A percentile compares a stretch with the other conserved stretches of the same genome.
Conservation (phyloP, 2,329 filamentous ascomycete genomes). For the Metarhizium guizhouense region DNA sequence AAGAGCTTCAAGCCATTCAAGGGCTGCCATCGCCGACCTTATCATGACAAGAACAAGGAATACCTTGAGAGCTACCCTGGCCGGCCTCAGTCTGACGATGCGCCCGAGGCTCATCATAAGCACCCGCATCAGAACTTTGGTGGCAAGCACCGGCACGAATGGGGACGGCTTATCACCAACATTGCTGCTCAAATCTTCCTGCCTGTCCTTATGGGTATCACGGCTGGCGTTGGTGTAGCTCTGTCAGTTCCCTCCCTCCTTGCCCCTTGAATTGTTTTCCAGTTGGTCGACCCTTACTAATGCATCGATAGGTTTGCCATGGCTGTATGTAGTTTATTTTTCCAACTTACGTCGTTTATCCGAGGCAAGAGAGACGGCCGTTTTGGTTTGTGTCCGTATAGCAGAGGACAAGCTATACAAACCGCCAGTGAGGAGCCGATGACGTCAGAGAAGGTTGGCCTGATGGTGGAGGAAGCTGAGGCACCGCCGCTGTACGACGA, state of each 20-base stretch:
- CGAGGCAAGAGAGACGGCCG: constrained; percentile 9
- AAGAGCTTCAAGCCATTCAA: constrained; percentile 13
- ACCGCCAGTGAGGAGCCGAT: not conserved
- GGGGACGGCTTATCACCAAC: constrained; percentile 42
- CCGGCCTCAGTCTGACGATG: constrained; percentile 3
- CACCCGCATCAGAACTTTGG: constrained; percentile 8
- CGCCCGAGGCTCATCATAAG: constrained; percentile 8
- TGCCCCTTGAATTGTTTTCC: not conserved
- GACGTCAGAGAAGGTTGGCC: constrained; percentile 40
- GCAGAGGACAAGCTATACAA: not conserved
- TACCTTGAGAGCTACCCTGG: constrained; percentile 3
- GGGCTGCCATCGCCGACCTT: constrained; percentile 15
- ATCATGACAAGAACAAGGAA: constrained; percentile 9
- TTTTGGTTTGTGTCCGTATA: constrained; percentile 7
- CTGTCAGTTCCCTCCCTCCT: constrained; percentile 35
- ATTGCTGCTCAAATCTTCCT: constrained; percentile 55
- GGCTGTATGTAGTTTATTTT: constrained; percentile 50
- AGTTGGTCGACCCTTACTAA: constrained; percentile 16
- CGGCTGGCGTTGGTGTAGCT: constrained; percentile 59
- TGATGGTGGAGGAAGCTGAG: constrained; percentile 32
- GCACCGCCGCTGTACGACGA: constrained; percentile 18
- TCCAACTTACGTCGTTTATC: constrained; percentile 49
- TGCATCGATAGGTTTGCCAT: constrained; percentile 45
- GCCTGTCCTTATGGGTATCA: constrained; percentile 59
- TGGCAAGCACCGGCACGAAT: constrained; percentile 15